Evolutionary conservation across 192 early-diverging fungal genomes (phyloP), one percentile per base, ranked within the genome.

Genomic region (Entomortierella chlamydospora): DNA sequence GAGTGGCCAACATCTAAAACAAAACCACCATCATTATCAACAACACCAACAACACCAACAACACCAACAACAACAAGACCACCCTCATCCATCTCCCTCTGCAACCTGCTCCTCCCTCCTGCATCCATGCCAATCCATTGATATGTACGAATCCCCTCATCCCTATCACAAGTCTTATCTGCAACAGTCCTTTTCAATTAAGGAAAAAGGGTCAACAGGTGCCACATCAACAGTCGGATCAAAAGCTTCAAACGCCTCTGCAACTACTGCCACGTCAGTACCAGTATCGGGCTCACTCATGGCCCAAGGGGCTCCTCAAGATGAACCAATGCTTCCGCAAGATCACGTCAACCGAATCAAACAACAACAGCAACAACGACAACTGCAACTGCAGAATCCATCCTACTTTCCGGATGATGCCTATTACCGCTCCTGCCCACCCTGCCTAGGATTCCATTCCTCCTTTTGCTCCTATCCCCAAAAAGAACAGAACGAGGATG

Each of bases 131-230:
- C 58, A 60, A 37, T 37, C 58, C 45, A 49, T 62, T 25, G 60
- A 62, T 25, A 7, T 62, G 37, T 60, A 28, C n/a, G 58, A 60
- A 23, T 43, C 39, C 26, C 41, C 22, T 31, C 28, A 50, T 62
- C 60, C 60, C 60, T 62, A 50, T 62, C 60, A 60, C 1, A 22
- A 62, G 55, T 58, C 65, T 25, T 56, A 57, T 57, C 65, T 57
- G 56, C 65, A 49, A 12, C 65, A 68, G 30, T 45, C 65, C 45
- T 57, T 45, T 23, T 30, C 41, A 58, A 57, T 20, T 37, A 41
- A 54, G 8, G 61, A 63, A 63, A 63, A 65, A 65, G 63, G 63
- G 63, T 53, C 63, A 65, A 41, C 63, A 26, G 20, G 34, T 26
- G 37, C 17, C 8, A 30, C n/a, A 0, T 51, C 49, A 51, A 52